Base-by-base conservation (phyloP, 345 rosid genomes). In the Bretschneidera sinensis region DNA sequence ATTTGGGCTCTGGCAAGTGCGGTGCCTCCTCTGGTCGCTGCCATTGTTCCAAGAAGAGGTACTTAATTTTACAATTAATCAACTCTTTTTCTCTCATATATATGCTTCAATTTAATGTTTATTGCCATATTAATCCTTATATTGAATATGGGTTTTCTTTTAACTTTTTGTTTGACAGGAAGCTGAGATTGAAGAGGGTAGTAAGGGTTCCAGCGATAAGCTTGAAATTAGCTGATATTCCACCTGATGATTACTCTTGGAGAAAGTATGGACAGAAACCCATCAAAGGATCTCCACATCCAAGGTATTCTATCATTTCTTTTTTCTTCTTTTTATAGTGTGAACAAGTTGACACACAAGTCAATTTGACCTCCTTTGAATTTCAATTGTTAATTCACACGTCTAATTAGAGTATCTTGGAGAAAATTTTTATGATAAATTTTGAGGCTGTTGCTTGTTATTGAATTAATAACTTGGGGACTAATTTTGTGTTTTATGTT, bases 231-330 rank as follows among this genome's bases (percentile, higher is more conserved):
- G 85, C 99, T 13, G 99, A 94, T 64, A 88, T 91, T 48, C 99
- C 99, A 17, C 89, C 99, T 16, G 99, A 94, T 8, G 99, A 88
- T 76, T 88, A 79, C 55, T 88, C 99, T 0, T 94, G 99, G 97
- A 85, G 99, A 48, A 94, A 94, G 56, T 94, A 94, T 22, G 99
- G 99, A 25, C 99, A 94, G 55, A 94, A 94, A 63, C 99, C 99
- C 50, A 90, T 94, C 64, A 94, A 91, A 75, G 99, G 99, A 21
- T 94, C 99, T 60, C 97, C 99, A 1, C 86, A 88, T 71, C 97
- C 99, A 16, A 81, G 99, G 99, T 87, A 65, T 31, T 48, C n/a
- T n/a, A n/a, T n/a, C n/a, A n/a, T n/a, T n/a, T n/a, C n/a, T n/a
- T n/a, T n/a, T n/a, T n/a, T n/a, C n/a, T n/a, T n/a, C n/a, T n/a